phyloP scores from a whole-genome alignment of 169 alveolate genomes.

The Theileria parva region DNA sequence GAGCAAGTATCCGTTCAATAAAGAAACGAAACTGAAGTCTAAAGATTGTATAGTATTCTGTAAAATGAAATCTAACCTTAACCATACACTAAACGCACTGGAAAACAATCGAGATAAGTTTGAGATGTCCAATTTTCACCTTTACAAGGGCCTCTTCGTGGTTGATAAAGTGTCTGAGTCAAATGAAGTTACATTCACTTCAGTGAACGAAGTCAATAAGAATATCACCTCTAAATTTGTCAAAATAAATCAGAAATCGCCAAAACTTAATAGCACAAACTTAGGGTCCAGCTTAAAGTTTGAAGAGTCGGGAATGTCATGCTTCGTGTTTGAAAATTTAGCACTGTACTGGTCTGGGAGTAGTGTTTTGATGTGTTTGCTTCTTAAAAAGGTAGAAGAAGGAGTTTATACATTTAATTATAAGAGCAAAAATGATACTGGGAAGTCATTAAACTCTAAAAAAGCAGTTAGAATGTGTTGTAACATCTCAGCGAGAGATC shows the following conservation, averaged over 20 bases:
- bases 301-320: neutral
- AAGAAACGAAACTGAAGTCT: neutral
- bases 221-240: neutral
- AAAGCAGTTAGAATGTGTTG: neutral
- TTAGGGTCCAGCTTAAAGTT: neutral
- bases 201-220: slow-evolving; percentile 8
- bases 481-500: neutral
- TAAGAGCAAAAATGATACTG: slow-evolving; percentile 4
- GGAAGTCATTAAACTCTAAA: neutral
- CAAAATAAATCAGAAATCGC: neutral
- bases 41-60: neutral
- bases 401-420: neutral
- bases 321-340: slow-evolving; percentile 19
- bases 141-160: slow-evolving; percentile 13
- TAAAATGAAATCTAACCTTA: neutral
- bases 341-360: neutral
- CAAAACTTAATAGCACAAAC: neutral
- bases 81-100: neutral
- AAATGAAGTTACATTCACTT: slow-evolving; percentile 4
- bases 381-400: neutral
- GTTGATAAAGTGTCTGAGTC: slow-evolving; percentile 13
- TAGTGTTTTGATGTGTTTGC: neutral
- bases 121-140: neutral
- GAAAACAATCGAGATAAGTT: neutral
- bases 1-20: neutral